phyloP scores from a whole-genome alignment of 345 rosid genomes.

The Bruguiera sexangula region DNA sequence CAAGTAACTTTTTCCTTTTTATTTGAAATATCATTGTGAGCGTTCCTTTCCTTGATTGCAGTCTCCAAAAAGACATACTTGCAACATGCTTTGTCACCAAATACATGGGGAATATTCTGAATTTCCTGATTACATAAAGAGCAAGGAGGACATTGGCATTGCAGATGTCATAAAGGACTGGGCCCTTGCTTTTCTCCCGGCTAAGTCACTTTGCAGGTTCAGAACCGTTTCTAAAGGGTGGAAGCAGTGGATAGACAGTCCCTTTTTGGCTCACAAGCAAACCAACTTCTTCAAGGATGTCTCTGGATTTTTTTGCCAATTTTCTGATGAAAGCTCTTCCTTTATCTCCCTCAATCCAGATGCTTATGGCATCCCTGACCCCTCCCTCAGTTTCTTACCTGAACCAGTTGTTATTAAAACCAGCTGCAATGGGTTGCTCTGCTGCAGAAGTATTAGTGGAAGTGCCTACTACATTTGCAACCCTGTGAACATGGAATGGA shows the following conservation, averaged over 20 bases:
- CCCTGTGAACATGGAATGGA: slow-evolving; percentile 40
- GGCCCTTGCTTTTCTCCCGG: slow-evolving; percentile 41
- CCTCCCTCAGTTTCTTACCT: slow-evolving; percentile 35
- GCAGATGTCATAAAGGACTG: slow-evolving; percentile 21
- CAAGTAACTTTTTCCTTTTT: neutral
- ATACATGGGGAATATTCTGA: neutral
- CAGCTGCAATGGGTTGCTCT: slow-evolving; percentile 39
- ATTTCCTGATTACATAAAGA: slow-evolving; percentile 1
- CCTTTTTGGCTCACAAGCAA: slow-evolving; percentile 43
- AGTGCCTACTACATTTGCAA: slow-evolving; percentile 43
- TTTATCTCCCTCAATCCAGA: slow-evolving; percentile 25
- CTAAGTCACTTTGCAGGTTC: slow-evolving; percentile 40
- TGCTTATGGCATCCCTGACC: slow-evolving; percentile 33
- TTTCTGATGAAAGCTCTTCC: slow-evolving; percentile 22
- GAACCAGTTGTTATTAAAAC: slow-evolving; percentile 19
- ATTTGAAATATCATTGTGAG: neutral
- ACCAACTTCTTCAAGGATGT: slow-evolving; percentile 23
- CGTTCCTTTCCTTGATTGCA: slow-evolving; percentile 3
- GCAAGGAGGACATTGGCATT: slow-evolving; percentile 1
- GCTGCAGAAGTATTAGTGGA: slow-evolving; percentile 27
- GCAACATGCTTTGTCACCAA: neutral
- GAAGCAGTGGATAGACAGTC: slow-evolving; percentile 30
- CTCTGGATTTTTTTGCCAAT: slow-evolving; percentile 37
- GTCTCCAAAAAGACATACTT: neutral
- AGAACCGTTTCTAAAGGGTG: slow-evolving; percentile 40